Conservation (phyloP, 1,284 basidiomycete species). For the Apiotrichum montevideense region DNA sequence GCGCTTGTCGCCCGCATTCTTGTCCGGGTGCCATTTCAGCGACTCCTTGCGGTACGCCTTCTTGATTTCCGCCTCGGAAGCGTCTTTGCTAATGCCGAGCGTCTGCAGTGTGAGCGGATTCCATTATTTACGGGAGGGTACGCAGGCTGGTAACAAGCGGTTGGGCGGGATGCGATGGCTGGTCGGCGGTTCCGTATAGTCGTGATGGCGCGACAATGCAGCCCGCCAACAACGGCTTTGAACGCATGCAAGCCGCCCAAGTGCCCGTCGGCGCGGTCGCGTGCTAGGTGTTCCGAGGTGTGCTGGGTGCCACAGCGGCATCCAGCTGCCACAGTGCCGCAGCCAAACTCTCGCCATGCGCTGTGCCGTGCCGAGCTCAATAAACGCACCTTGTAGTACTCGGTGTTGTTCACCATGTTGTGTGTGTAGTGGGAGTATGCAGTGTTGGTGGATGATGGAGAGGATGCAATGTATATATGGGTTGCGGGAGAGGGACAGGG, state of each 20-base stretch:
- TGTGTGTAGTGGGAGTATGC: not conserved
- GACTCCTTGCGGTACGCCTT: constrained; percentile 57
- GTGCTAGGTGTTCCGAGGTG: no score
- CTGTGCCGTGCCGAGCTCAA: not conserved
- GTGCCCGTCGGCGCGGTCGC: no score
- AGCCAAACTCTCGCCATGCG: not conserved
- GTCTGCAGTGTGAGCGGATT: constrained; percentile 16
- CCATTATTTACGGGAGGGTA: not conserved
- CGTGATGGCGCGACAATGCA: no score
- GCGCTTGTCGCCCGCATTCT: constrained; percentile 47
- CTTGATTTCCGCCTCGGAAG: constrained; percentile 75
- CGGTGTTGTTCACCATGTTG: constrained; percentile 42
- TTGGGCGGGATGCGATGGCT: not conserved
- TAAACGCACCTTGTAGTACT: constrained; percentile 39
- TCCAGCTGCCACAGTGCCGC: not conserved
- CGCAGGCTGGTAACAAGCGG: not conserved
- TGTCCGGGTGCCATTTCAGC: constrained; percentile 86
- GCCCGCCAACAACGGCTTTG: no score
- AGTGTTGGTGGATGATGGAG: not conserved
- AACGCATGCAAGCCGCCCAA: no score
- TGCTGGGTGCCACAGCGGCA: not conserved
- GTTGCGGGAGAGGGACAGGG: not conserved
- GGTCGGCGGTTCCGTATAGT: no score
- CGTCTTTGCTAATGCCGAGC: constrained; percentile 66
- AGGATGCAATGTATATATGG: not conserved